These are phyloP conservation scores for Anaeromyces robustus DNA, from an alignment of 192 early-diverging fungal genomes.

Conservation along the genomic window DNA sequence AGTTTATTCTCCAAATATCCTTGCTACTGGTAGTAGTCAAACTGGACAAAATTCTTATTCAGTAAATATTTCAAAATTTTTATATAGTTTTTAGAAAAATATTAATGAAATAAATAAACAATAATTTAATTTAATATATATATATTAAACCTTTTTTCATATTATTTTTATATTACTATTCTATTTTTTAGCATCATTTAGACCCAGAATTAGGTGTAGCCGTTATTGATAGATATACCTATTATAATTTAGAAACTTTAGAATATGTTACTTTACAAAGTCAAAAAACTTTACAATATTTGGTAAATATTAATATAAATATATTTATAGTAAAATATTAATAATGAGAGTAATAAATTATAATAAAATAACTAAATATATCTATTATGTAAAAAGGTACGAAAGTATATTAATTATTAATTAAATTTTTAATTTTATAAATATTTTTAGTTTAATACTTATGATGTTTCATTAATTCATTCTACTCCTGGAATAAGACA, in stretches of 20 bases:
- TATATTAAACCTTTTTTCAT: not conserved
- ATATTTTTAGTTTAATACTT: slow-evolving; percentile 52
- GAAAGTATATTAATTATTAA: too few relatives aligned
- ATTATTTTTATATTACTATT: slow-evolving; percentile 1
- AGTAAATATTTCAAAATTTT: slow-evolving; percentile 12
- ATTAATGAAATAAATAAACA: too few relatives aligned
- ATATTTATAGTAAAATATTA: too few relatives aligned
- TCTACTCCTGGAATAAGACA: slow-evolving; percentile 74
- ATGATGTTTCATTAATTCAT: slow-evolving; percentile 51
- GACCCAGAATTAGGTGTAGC: slow-evolving; percentile 91
- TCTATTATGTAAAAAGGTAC: too few relatives aligned
- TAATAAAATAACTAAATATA: too few relatives aligned
- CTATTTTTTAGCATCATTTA: slow-evolving; percentile 49
- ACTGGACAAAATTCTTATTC: slow-evolving; percentile 89
- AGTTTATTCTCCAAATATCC: slow-evolving; percentile 83
- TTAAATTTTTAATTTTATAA: too few relatives aligned
- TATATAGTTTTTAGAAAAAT: too few relatives aligned
- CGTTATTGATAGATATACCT: slow-evolving; percentile 95
- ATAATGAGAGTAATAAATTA: too few relatives aligned
- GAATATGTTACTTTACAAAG: slow-evolving; percentile 71
- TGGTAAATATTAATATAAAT: slow-evolving; percentile 25
- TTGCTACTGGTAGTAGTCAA: slow-evolving; percentile 75
- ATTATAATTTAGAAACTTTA: slow-evolving; percentile 84
- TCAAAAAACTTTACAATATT: slow-evolving; percentile 48
- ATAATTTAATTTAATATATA: too few relatives aligned